Evolutionary conservation across 1,284 basidiomycete genomes (phyloP), one percentile per base, ranked within the genome.

Genomic region (Golubevia pallescens): DNA sequence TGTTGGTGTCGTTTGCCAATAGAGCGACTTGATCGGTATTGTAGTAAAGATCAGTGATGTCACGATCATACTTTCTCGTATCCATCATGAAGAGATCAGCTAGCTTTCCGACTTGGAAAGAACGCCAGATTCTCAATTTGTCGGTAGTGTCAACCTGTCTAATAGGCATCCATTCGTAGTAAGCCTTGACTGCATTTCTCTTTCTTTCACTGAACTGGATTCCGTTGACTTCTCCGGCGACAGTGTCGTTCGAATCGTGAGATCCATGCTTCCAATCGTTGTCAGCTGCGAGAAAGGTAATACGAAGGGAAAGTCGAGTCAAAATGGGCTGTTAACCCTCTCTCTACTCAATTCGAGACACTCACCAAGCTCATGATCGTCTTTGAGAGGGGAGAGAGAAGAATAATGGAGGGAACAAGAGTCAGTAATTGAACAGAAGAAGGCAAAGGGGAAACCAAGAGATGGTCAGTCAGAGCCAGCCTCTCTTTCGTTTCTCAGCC

Each of bases 41-140:
- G 71, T 89, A 91, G 75, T 89, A 89, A 3, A 90, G 87, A 76
- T 90, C 90, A 2, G 90, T 91, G n/a, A 90, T 73, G 73, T 90
- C 89, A 55, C 90, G 87, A 55, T 77, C 74, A 62, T 70, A 77
- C 57, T 77, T 67, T 13, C 75, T 60, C 8, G 75, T 77, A 68
- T 28, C 28, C 28, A 28, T 28, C 28, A 28, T n/a, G n/a, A n/a
- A n/a, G 68, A 77, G 75, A 10, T 56, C 20, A 60, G 21, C 38
- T 0, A 34, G 21, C 23, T 19, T 19, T 13, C 20, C 42, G 28
- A 58, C 57, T 20, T 60, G 38, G 23, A 38, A 32, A 61, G 61
- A 65, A 16, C 75, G 61, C 75, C 75, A 77, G 61, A 75, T 75
- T 38, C 75, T 73, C 24, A 77, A 68, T 32, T 64, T 60, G 20